phyloP scores from a whole-genome alignment of 1,284 basidiomycete species.

The Ustilago cynodontis region DNA sequence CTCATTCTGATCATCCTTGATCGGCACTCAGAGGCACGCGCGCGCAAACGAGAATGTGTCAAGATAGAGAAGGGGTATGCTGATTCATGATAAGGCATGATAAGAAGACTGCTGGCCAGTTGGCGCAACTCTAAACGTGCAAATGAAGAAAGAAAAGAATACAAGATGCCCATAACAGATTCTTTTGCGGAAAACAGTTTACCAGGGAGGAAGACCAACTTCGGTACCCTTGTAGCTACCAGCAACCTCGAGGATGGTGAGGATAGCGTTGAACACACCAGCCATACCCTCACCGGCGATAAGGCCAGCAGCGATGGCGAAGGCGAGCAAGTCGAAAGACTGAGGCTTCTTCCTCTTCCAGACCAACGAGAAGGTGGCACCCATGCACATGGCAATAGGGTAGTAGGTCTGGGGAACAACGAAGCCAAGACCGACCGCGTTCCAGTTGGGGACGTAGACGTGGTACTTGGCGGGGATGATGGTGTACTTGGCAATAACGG shows the following conservation, averaged over 20 bases:
- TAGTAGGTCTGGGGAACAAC: constrained; percentile 71
- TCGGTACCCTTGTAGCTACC: constrained; percentile 40
- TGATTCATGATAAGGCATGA: constrained; percentile 11
- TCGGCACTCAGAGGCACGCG: background rate
- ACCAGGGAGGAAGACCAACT: constrained; percentile 59
- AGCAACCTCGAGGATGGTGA: constrained; percentile 57
- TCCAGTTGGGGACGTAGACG: constrained; percentile 77
- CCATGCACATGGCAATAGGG: constrained; percentile 65
- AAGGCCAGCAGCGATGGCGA: constrained; percentile 76
- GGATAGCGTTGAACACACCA: constrained; percentile 76
- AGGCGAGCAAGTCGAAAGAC: constrained; percentile 74
- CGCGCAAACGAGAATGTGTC: background rate
- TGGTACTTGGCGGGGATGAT: constrained; percentile 75
- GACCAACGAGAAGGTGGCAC: constrained; percentile 67
- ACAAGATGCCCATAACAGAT: constrained; percentile 22
- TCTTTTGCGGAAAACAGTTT: constrained; percentile 10
- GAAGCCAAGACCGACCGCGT: constrained; percentile 76
- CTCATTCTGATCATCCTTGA: background rate
- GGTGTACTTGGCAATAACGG: constrained; percentile 74
- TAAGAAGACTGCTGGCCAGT: constrained; percentile 1
- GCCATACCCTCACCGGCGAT: constrained; percentile 79
- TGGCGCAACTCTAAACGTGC: background rate
- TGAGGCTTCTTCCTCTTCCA: constrained; percentile 74
- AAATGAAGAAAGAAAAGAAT: constrained; percentile 3
- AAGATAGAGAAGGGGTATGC: constrained; percentile 25